Evolutionary conservation across 2,329 filamentous ascomycete species (phyloP), one percentile per base, ranked within the genome.

Genomic region (Dryadomyces quercivorus): DNA sequence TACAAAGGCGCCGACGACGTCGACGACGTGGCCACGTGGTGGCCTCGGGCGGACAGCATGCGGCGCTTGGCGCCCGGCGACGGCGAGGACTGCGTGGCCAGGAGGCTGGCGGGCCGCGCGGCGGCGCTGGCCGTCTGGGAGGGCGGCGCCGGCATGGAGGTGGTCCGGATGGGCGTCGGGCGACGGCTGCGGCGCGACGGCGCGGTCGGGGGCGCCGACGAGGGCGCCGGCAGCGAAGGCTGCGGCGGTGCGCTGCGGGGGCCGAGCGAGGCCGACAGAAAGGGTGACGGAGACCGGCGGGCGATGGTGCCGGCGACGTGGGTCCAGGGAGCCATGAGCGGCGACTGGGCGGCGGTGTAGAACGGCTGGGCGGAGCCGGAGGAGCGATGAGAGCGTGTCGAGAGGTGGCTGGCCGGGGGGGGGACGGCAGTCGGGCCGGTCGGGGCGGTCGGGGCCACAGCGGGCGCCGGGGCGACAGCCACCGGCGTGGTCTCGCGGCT

Each of bases 151-250:
- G 80, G 77, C 62, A 81, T 69, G 0, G 80, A 82, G 1, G 66
- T 64, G 3, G 76, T 80, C 54, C 80, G 76, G 21, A 76, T 66
- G 45, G 73, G 71, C 5, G 74, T 69, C 3, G 76, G 75, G 31
- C 70, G 68, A 18, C 70, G 68, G 16, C 75, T n/a, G 20, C 52
- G 16, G 3, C 26, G 40, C 22, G 56, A 15, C 15, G 54, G 46
- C 0, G 44, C 18, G 13, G 21, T 18, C 31, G 12, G 43, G 5
- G 7, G 31, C 12, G 34, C 18, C 16, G 49, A 16, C 9, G 20
- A 15, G 16, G 38, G 38, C 38, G 16, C 12, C 10, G 5, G 12
- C 16, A 7, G 38, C 12, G 4, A 9, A 5, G 5, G 12, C 38
- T 13, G 38, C 38, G 5, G 12, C 3, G 38, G 8, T 7, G 38